phyloP scores from a whole-genome alignment of 192 early-diverging fungal genomes.

The Kappamyces sp. region DNA sequence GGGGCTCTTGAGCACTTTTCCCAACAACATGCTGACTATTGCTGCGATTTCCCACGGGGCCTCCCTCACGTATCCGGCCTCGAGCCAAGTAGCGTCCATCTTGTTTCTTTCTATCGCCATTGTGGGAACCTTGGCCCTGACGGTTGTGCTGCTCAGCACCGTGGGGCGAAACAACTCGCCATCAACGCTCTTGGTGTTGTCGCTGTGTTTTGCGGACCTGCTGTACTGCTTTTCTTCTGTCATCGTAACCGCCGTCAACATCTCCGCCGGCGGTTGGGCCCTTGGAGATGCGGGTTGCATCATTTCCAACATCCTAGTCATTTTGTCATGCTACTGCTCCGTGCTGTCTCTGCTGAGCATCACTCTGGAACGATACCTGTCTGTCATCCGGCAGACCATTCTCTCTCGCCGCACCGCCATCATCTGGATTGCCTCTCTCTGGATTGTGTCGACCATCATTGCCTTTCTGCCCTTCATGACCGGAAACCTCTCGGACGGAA shows the following conservation, averaged over 20 bases:
- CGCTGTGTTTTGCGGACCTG: too few relatives aligned
- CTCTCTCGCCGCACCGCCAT: not conserved
- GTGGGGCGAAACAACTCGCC: too few relatives aligned
- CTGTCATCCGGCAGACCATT: not conserved
- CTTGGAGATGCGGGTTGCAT: not conserved
- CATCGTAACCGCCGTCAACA: not conserved
- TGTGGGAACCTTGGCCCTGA: too few relatives aligned
- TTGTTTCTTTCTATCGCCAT: too few relatives aligned
- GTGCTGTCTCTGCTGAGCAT: not conserved
- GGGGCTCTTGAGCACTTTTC: too few relatives aligned
- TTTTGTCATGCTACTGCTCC: constrained; percentile 2
- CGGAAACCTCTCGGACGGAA: not conserved
- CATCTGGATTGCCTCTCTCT: not conserved
- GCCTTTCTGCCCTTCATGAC: constrained; percentile 1
- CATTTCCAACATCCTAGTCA: not conserved
- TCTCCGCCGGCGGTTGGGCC: not conserved
- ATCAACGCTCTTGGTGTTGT: too few relatives aligned
- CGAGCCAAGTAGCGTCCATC: too few relatives aligned
- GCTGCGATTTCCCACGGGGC: too few relatives aligned
- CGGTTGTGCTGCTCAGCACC: too few relatives aligned
- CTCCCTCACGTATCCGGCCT: too few relatives aligned
- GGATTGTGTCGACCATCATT: constrained; percentile 6
- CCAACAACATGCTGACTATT: too few relatives aligned
- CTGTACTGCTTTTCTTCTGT: too few relatives aligned
- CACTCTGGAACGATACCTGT: not conserved